Base-by-base conservation (phyloP, 371 early-diverging fungal genomes). In the Apophysomyces variabilis region DNA sequence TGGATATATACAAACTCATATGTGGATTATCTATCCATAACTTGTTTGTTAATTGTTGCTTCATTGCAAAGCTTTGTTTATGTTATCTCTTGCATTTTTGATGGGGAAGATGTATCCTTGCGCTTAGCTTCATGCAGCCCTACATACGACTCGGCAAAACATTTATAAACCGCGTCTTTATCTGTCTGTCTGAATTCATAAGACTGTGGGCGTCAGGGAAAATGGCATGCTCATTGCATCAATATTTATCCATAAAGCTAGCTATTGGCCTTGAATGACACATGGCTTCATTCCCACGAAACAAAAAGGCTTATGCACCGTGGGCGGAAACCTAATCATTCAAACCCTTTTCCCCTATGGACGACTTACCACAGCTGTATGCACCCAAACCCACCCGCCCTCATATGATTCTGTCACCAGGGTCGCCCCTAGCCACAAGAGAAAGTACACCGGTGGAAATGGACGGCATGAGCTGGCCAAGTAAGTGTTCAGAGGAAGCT, bases 381-480 rank as follows among this genome's bases (percentile, higher is more conserved):
- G 54, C 54, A 50, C 54, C 54, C 5, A 21, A 50, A 11, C 54
- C 54, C 21, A 50, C 54, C 21, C n/a, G 54, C 5, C 54, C 54
- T 21, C 54, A 50, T 50, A 50, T 50, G 54, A 50, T 50, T 21
- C 21, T 21, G 21, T 50, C 54, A 4, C 54, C 54, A 7, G 54
- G 54, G 21, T 50, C 54, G 4, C 54, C 54, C 21, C 21, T 21
- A 21, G n/a, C 54, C 21, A 50, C 54, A 50, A 50, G 71, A 54
- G 66, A 66, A 41, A 60, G 60, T 6, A 68, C 77, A 44, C 73
- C 76, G 32, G 67, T 75, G 21, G 69, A 78, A 18, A 60, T 65
- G 1, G 73, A 78, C 57, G 78, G 78, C 37, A 66, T 78, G 66
- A 78, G 78, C 62, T 78, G 75, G 75, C 78, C 78, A 46, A 78